Conservation (phyloP, 371 early-diverging fungal species). For the Lichtheimia corymbifera region DNA sequence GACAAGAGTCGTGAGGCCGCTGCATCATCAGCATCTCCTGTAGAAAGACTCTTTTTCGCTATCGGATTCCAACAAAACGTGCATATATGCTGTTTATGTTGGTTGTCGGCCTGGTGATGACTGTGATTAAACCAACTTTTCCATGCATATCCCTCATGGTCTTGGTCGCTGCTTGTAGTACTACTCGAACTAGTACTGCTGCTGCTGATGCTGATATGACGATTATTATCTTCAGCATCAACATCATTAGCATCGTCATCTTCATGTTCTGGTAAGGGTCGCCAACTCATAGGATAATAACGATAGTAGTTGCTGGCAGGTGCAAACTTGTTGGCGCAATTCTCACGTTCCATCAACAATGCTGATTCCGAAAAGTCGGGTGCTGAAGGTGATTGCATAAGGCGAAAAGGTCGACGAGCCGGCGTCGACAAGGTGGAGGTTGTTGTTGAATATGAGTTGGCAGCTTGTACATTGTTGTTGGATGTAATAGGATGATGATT, state of each 20-base stretch:
- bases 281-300: slow-evolving; percentile 6
- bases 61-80: slow-evolving; percentile 13
- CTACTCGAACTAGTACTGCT: background rate
- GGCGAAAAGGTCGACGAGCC: slow-evolving; percentile 6
- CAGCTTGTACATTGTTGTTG: too few species aligned
- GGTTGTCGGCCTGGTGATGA: background rate
- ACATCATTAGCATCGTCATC: background rate
- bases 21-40: slow-evolving; percentile 10
- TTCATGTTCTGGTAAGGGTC: background rate
- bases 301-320: slow-evolving; percentile 7
- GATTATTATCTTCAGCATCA: background rate
- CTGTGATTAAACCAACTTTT: slow-evolving; percentile 11
- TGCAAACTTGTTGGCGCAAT: background rate
- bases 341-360: background rate
- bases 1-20: background rate
- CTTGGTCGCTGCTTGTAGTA: background rate
- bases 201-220: background rate
- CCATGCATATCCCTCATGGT: slow-evolving; percentile 5
- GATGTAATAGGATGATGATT: background rate
- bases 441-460: too few species aligned
- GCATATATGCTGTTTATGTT: slow-evolving; percentile 2
- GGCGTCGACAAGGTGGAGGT: background rate
- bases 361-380: slow-evolving; percentile 5
- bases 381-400: slow-evolving; percentile 14
- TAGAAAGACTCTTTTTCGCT: slow-evolving; percentile 10